Conservation (phyloP, 2,329 filamentous ascomycete genomes). For the Aquanectria penicillioides region DNA sequence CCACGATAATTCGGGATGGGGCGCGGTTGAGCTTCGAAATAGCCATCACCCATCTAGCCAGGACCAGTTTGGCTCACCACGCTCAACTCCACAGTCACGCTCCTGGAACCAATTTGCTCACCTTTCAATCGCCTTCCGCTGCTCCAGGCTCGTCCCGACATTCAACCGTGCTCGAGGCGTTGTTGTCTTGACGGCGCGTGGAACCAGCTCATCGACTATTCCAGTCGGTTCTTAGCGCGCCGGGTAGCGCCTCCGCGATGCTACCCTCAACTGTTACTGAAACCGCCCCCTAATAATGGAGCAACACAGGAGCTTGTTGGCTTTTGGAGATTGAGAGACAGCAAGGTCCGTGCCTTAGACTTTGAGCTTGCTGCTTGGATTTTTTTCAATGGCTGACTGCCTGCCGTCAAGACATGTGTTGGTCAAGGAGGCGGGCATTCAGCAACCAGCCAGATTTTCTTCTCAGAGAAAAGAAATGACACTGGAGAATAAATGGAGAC, state of each 20-base stretch:
- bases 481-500: no score
- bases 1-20: no score
- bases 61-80: background rate
- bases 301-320: background rate
- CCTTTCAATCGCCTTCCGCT: background rate
- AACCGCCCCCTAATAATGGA: background rate
- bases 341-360: background rate
- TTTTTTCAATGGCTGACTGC: no score
- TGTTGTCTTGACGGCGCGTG: background rate
- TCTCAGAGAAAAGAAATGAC: background rate
- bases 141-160: background rate
- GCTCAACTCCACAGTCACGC: background rate
- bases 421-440: background rate
- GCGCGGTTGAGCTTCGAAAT: background rate
- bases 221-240: background rate
- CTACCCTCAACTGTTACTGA: conserved; percentile 1
- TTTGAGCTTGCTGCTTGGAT: no score
- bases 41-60: background rate
- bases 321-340: no score
- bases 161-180: background rate
- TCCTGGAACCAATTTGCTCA: background rate
- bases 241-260: conserved; percentile 3
- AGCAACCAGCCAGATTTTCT: background rate
- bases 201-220: conserved; percentile 3
- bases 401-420: no score